Evolutionary conservation across 2,329 filamentous ascomycete genomes (phyloP).

Genomic region (Bisporella sp.): DNA sequence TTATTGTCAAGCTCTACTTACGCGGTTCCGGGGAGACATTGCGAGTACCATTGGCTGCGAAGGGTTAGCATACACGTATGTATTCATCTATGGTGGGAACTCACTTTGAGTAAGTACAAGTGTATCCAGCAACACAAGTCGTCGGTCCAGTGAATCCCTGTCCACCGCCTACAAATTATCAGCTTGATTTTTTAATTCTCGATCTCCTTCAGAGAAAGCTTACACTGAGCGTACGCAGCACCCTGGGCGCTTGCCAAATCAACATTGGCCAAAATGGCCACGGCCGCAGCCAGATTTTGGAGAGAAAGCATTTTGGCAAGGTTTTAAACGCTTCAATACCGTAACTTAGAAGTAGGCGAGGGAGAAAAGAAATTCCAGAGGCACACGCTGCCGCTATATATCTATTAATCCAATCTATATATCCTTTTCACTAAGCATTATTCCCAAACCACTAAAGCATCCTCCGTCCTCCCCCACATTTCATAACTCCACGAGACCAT

Average conservation of each 20-base stretch:
- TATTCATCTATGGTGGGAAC: not conserved
- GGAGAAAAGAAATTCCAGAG: not conserved
- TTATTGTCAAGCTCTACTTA: too few species aligned
- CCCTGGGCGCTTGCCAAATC: slow-evolving; percentile 12
- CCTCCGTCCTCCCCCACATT: too few species aligned
- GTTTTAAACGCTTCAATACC: not conserved
- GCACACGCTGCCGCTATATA: too few species aligned
- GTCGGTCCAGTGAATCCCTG: too few species aligned
- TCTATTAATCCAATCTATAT: too few species aligned
- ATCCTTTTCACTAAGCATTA: too few species aligned
- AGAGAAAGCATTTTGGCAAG: slow-evolving; percentile 14
- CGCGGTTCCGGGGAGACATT: slow-evolving; percentile 14
- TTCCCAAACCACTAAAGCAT: too few species aligned
- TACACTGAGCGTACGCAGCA: slow-evolving; percentile 2
- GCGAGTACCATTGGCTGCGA: slow-evolving; percentile 13
- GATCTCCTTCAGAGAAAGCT: too few species aligned
- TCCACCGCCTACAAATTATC: too few species aligned
- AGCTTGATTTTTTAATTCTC: too few species aligned
- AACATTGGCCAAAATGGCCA: slow-evolving; percentile 13
- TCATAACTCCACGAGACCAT: too few species aligned
- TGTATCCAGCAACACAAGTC: not conserved
- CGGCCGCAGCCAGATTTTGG: slow-evolving; percentile 13
- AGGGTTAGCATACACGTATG: too few species aligned
- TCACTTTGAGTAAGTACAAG: slow-evolving; percentile 17
- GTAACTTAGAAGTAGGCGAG: not conserved